A percentile compares a stretch with the other conserved stretches of the same genome.
Evolutionary conservation across 2,329 filamentous ascomycete species (phyloP).

Genomic region (Alternaria sp.): DNA sequence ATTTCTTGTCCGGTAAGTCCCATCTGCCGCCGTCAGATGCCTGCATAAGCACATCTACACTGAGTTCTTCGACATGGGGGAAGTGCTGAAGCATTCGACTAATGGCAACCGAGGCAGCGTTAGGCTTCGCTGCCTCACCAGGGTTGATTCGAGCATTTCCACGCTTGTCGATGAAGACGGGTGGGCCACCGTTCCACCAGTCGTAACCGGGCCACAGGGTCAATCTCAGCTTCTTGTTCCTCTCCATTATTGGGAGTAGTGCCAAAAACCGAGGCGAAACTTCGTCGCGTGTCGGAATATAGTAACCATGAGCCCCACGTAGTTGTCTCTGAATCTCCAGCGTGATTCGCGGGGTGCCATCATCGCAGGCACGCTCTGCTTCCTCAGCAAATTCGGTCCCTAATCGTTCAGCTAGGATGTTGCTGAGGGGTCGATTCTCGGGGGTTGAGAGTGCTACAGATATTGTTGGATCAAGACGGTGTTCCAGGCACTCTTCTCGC

Average conservation of each 20-base stretch:
- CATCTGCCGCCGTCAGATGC: constrained; percentile 32
- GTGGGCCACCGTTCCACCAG: constrained; percentile 34
- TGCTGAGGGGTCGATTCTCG: constrained; percentile 13
- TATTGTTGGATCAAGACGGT: constrained; percentile 22
- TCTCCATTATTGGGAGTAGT: constrained; percentile 31
- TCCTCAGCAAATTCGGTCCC: constrained; percentile 28
- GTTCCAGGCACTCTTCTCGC: constrained; percentile 35
- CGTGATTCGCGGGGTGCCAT: constrained; percentile 34
- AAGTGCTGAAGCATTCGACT: constrained; percentile 32
- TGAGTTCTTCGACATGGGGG: constrained; percentile 37
- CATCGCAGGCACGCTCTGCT: constrained; percentile 33
- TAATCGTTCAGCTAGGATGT: constrained; percentile 19
- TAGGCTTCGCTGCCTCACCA: constrained; percentile 15
- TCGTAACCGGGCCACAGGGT: constrained; percentile 38
- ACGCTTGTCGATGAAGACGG: constrained; percentile 6
- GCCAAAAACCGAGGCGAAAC: constrained; percentile 41
- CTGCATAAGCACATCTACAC: constrained; percentile 34
- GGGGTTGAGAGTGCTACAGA: background rate
- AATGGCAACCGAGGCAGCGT: constrained; percentile 33
- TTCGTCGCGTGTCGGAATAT: constrained; percentile 28
- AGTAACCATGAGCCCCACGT: constrained; percentile 31
- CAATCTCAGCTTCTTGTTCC: constrained; percentile 31
- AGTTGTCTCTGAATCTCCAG: constrained; percentile 31
- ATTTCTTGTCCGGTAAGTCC: constrained; percentile 39
- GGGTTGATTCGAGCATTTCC: constrained; percentile 14